Base-by-base conservation (phyloP, 1,139 yeast species). In the Candida tetrigidarum region DNA sequence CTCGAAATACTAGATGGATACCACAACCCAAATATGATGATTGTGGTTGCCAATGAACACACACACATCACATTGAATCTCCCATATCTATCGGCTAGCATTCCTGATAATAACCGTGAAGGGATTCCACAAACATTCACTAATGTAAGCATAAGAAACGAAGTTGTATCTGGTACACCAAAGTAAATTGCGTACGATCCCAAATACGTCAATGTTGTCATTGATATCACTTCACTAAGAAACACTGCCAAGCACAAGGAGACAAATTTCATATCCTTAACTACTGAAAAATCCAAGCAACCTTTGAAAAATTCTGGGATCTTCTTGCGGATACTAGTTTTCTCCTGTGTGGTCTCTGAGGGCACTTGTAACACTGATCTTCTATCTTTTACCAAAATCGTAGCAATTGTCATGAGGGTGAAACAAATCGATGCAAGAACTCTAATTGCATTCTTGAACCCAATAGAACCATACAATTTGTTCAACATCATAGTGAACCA, bases 361-460 rank as follows among this genome's bases (percentile, higher is more conserved):
- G 27, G 28, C 14, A 33, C 37, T 22, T 29, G 37, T 3, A 63
- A 18, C 26, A 32, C 40, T 14, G 33, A 16, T 23, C 65, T 49
- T 49, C 84, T 63, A 28, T 80, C 78, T 47, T 62, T 67, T n/a
- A 79, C 72, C 4, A 81, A 62, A 2, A 66, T 37, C 1, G 73
- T 59, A 0, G 81, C 63, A 6, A 69, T 50, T 1, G 60, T 44
- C 56, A 76, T 66, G 45, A 73, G 71, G 2, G 64, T 65, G 3
- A 78, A 51, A 35, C 78, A 65, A 14, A 80, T 60, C 41, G 83
- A 76, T 0, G 80, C 86, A 53, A 83, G 63, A 2, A 77, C 67
- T 44, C 90, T 65, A 41, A 82, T 71, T 2, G 86, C 79, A 88
- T 89, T 84, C 22, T 69, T 74, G 57, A 71, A 85, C 2, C 90